phyloP scores from a whole-genome alignment of 176 grass and related monocot genomes.

The Cocos nucifera region DNA sequence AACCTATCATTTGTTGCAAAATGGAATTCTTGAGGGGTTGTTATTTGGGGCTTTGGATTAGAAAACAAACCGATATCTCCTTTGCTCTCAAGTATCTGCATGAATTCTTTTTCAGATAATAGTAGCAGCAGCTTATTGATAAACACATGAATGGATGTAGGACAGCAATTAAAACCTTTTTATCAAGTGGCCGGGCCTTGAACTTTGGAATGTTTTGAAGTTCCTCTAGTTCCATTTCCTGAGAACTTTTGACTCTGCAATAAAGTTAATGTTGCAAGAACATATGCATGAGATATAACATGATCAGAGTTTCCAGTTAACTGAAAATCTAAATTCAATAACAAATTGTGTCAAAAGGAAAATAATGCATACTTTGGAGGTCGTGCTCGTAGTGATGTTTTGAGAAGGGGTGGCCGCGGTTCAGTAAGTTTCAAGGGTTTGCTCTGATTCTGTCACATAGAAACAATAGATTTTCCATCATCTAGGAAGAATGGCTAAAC shows the following conservation, averaged over 20 bases:
- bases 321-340: too few relatives aligned
- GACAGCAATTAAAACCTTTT: slow-evolving; percentile 39
- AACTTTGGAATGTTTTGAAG: slow-evolving; percentile 82
- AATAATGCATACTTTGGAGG: slow-evolving; percentile 51
- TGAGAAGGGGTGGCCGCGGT: slow-evolving; percentile 58
- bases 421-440: slow-evolving; percentile 42
- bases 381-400: slow-evolving; percentile 67
- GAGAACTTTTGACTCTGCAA: slow-evolving; percentile 73
- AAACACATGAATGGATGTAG: too few relatives aligned
- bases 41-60: slow-evolving; percentile 43
- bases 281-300: too few relatives aligned
- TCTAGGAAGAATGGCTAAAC: too few relatives aligned
- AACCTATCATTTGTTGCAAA: slow-evolving; percentile 71
- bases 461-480: too few relatives aligned
- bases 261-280: too few relatives aligned
- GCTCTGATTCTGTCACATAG: slow-evolving; percentile 36
- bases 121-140: too few relatives aligned
- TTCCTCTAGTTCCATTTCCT: slow-evolving; percentile 82
- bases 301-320: too few relatives aligned
- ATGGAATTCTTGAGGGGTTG: slow-evolving; percentile 67
- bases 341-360: neutral
- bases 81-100: slow-evolving; percentile 87
- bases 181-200: slow-evolving; percentile 82
- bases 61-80: slow-evolving; percentile 43
- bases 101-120: neutral